A percentile compares a stretch with the other conserved stretches of the same genome.
Evolutionary conservation across 495 filamentous ascomycete genomes (phyloP).

Genomic region (Neurospora discreta): DNA sequence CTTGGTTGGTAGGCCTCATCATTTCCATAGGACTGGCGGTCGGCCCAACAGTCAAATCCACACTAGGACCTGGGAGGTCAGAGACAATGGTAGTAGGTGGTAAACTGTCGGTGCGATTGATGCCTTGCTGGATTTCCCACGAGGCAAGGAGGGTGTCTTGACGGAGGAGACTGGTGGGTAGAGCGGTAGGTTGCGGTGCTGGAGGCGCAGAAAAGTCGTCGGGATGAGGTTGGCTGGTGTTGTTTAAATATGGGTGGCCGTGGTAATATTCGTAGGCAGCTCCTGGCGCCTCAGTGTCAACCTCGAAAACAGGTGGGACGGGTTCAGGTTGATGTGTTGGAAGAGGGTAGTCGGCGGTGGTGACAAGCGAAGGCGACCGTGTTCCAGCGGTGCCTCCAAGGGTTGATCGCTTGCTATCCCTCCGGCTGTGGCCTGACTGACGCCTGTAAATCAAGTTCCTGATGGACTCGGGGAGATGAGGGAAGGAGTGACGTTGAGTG

Average conservation of each 20-base stretch:
- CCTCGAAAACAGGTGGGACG: slow-evolving; percentile 8
- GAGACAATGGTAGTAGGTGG: slow-evolving; percentile 20
- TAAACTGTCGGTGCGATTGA: slow-evolving; percentile 19
- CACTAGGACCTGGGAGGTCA: slow-evolving; percentile 15
- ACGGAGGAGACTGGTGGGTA: slow-evolving; percentile 2
- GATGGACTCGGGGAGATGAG: slow-evolving; percentile 15
- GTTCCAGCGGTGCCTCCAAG: slow-evolving; percentile 9
- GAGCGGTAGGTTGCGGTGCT: slow-evolving; percentile 1
- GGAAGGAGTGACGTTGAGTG: slow-evolving; percentile 7
- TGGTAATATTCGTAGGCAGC: slow-evolving; percentile 22
- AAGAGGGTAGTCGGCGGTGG: slow-evolving; percentile 4
- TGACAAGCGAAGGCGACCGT: slow-evolving; percentile 15
- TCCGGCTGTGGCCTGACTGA: slow-evolving; percentile 11
- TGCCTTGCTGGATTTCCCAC: not conserved
- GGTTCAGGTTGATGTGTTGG: slow-evolving; percentile 3
- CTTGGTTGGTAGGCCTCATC: slow-evolving; percentile 32
- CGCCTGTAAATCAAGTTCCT: slow-evolving; percentile 13
- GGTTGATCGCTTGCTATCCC: slow-evolving; percentile 19
- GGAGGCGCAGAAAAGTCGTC: not conserved
- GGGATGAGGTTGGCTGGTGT: not conserved
- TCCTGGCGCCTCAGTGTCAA: slow-evolving; percentile 18
- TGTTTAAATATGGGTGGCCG: slow-evolving; percentile 13
- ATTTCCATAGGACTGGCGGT: slow-evolving; percentile 32
- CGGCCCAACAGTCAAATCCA: slow-evolving; percentile 10
- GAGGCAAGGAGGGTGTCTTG: not conserved